A percentile compares a stretch with the other conserved stretches of the same genome.
Evolutionary conservation across 2,329 filamentous ascomycete genomes (phyloP).

Genomic region (Atkinsonella texensis): DNA sequence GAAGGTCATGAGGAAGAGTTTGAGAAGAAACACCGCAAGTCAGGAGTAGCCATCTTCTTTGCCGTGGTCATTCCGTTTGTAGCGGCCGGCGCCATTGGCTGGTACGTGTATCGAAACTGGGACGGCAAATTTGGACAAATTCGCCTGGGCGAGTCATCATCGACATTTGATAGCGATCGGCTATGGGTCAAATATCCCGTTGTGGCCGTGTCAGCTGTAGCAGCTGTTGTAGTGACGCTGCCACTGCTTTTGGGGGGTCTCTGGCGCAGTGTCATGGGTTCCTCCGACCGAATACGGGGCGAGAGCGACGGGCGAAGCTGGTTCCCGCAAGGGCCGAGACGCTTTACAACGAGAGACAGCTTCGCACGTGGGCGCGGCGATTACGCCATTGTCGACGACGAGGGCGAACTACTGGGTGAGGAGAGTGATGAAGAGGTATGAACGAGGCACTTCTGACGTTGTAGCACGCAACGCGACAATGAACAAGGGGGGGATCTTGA

Average conservation of each 20-base stretch:
- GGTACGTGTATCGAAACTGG: constrained; percentile 78
- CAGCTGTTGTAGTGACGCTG: constrained; percentile 46
- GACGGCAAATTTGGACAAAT: constrained; percentile 86
- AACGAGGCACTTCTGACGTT: constrained; percentile 1
- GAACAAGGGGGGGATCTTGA: too few relatives aligned
- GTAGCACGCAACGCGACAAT: too few relatives aligned
- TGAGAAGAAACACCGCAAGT: constrained; percentile 54
- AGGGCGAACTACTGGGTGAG: constrained; percentile 86
- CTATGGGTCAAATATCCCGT: constrained; percentile 77
- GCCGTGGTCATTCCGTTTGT: constrained; percentile 66
- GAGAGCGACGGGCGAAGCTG: constrained; percentile 34
- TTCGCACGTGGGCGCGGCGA: constrained; percentile 82
- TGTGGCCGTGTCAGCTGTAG: constrained; percentile 53
- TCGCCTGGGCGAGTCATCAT: constrained; percentile 60
- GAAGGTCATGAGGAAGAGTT: constrained; percentile 74
- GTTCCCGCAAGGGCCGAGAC: constrained; percentile 45
- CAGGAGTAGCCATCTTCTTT: constrained; percentile 70
- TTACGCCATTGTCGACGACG: constrained; percentile 81
- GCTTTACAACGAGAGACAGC: constrained; percentile 78
- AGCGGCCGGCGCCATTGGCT: constrained; percentile 61
- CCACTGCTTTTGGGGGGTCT: constrained; percentile 63
- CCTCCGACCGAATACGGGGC: constrained; percentile 36
- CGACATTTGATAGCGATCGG: constrained; percentile 53
- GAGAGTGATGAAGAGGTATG: constrained; percentile 80
- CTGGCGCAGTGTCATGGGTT: constrained; percentile 51